Evolutionary conservation across 2,329 filamentous ascomycete species (phyloP).

Genomic region (Stromatinia cepivora): DNA sequence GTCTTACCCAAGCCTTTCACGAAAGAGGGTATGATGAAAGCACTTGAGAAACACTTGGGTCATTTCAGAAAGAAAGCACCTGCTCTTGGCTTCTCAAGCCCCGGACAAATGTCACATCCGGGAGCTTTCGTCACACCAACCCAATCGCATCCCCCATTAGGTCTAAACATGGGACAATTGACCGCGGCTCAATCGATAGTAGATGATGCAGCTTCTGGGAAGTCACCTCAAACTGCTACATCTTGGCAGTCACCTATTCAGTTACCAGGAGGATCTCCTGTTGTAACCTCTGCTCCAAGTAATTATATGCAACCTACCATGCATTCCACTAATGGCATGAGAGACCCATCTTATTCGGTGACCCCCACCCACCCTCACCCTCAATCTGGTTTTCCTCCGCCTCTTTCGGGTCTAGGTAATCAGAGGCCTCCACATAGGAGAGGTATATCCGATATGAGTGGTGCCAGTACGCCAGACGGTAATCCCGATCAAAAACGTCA

Average conservation of each 20-base stretch:
- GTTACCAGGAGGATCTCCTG: constrained; percentile 37
- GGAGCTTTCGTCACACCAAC: constrained; percentile 35
- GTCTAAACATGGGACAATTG: constrained; percentile 38
- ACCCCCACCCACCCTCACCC: constrained; percentile 36
- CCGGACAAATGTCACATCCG: constrained; percentile 33
- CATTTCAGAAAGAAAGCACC: constrained; percentile 68
- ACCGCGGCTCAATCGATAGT: constrained; percentile 38
- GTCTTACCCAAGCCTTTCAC: constrained; percentile 97
- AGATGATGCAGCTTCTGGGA: constrained; percentile 40
- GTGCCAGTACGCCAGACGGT: constrained; percentile 32
- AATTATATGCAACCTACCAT: constrained; percentile 33
- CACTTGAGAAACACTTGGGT: constrained; percentile 86
- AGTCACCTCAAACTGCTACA: constrained; percentile 38
- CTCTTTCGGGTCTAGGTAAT: constrained; percentile 29
- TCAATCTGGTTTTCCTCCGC: constrained; percentile 30
- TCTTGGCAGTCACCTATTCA: constrained; percentile 41
- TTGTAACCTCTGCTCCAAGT: constrained; percentile 31
- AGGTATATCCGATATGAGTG: constrained; percentile 39
- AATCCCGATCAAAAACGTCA: constrained; percentile 39
- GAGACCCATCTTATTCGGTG: constrained; percentile 37
- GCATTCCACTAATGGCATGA: constrained; percentile 29
- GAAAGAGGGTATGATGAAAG: constrained; percentile 76
- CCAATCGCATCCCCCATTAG: constrained; percentile 32
- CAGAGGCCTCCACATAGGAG: constrained; percentile 37
- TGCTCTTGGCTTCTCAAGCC: constrained; percentile 26